Base-by-base conservation (phyloP, 2,329 filamentous ascomycete species). In the Ophiostoma triangulosporum region DNA sequence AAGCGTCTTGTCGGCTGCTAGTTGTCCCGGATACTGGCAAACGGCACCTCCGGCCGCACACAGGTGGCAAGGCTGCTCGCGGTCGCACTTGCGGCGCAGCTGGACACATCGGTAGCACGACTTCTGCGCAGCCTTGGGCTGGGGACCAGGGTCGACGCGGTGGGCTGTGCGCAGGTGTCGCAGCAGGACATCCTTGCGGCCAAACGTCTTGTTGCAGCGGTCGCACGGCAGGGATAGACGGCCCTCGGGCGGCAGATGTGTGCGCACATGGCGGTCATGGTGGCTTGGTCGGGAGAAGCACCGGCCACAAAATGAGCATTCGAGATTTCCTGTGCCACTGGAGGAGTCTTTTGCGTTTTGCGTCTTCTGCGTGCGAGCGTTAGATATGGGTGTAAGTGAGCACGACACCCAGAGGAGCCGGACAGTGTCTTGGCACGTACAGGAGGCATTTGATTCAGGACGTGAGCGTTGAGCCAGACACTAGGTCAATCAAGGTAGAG, bases 81-180 rank as follows among this genome's bases (percentile, higher is more conserved):
- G 58, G 46, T 62, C 59, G 50, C 63, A 65, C 14, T 56, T 60
- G 20, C 63, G 57, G 27, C 62, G 63, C 48, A 61, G 57, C 8
- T 58, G 58, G 1, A 65, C 60, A 32, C 64, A 65, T 31, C 61
- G 62, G 20, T 60, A 32, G 49, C 64, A 65, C 1, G 62, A 65
- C 26, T 56, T 58, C 50, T 64, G 62, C 20, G 57, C 52, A 6
- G 59, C 57, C 27, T 54, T 53, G 15, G 54, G 54, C 27, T 50
- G 58, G 32, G 56, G 50, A 1, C 54, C 54, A 9, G 57, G 50
- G 24, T 60, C 53, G 26, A 62, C 27, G 26, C 57, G 46, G 54
- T 65, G 63, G 3, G 62, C 55, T 2, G 54, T 57, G 11, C 62
- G 58, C 38, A 64, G 46, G 38, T 65, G 64, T 12, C 63, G 62